Evolutionary conservation across 352 stramenopile genomes (phyloP), one percentile per base, ranked within the genome.

Genomic region (Phytophthora syringae): DNA sequence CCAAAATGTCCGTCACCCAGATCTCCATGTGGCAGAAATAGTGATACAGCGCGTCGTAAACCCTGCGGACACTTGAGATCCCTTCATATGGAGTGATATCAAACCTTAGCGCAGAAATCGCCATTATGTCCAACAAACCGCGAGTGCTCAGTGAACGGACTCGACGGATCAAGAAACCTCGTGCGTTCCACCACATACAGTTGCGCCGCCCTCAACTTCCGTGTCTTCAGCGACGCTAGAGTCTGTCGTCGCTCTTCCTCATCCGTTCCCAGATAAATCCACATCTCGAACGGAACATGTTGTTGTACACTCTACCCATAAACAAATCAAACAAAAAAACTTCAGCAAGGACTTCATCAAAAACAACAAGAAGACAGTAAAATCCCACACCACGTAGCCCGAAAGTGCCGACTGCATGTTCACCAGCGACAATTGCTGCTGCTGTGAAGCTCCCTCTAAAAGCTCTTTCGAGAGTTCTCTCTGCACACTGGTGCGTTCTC

Each of bases 21-120:
- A 89, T 86, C 60, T 89, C 80, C 42, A 86, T 72, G 52, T 82
- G 80, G 44, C 43, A 66, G 18, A 77, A 73, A 57, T 85, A 86
- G 42, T 75, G 79, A n/a, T 68, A 50, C 13, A 84, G 73, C 3
- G 67, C 76, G 24, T 89, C 76, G 47, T 79, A 86, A n/a, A 89
- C 72, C 9, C 72, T 67, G 13, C 52, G 53, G 6, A 86, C 78
- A 15, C 44, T 64, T 18, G 69, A 52, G 5, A 74, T 50, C 6
- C 57, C 68, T 18, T 71, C 68, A 22, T 84, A 79, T 45, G 73
- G 81, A 15, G 79, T 74, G 18, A 88, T 69, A 51, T 84, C 77
- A 32, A 84, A 88, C 12, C 72, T 64, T 30, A 84, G 55, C 25
- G 67, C 77, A 86, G 18, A 61, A 71, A 45, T 88, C 79, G 11